A percentile compares a stretch with the other conserved stretches of the same genome.
These are phyloP conservation scores for Kalmusia sp. DNA, from an alignment of 2,329 filamentous ascomycete species.

Conservation along the genomic window DNA sequence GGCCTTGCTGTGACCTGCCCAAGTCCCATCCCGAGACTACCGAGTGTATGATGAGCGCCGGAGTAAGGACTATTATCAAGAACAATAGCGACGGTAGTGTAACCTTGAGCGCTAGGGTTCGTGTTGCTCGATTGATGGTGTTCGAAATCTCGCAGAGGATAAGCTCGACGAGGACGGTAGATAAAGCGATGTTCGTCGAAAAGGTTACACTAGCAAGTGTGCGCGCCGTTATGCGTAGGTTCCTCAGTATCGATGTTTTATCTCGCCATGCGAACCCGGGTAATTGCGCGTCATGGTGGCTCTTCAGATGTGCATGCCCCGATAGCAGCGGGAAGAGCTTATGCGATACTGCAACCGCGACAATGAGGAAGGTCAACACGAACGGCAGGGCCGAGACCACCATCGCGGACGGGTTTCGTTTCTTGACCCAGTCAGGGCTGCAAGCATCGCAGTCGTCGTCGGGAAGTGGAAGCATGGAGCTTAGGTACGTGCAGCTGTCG, in stretches of 20 bases:
- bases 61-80: constrained; percentile 76
- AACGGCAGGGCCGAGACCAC: constrained; percentile 73
- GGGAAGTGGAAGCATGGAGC: constrained; percentile 39
- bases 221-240: constrained; percentile 45
- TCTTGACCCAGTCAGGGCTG: constrained; percentile 58
- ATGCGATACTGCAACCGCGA: constrained; percentile 68
- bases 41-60: constrained; percentile 78
- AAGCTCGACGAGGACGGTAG: constrained; percentile 78
- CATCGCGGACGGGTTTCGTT: constrained; percentile 56
- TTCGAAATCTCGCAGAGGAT: constrained; percentile 86
- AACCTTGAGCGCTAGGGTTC: constrained; percentile 70
- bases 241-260: constrained; percentile 38
- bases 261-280: constrained; percentile 48
- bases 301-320: constrained; percentile 61
- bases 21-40: constrained; percentile 70
- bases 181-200: constrained; percentile 77
- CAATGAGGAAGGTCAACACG: constrained; percentile 70
- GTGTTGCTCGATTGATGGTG: constrained; percentile 70
- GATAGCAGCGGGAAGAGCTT: constrained; percentile 78
- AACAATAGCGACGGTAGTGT: constrained; percentile 76
- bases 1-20: constrained; percentile 63
- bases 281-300: constrained; percentile 67
- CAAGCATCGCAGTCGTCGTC: constrained; percentile 64
- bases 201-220: constrained; percentile 70
- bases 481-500: constrained; percentile 13